Base-by-base conservation (phyloP, 148 eudicot genomes). In the Simmondsia chinensis region DNA sequence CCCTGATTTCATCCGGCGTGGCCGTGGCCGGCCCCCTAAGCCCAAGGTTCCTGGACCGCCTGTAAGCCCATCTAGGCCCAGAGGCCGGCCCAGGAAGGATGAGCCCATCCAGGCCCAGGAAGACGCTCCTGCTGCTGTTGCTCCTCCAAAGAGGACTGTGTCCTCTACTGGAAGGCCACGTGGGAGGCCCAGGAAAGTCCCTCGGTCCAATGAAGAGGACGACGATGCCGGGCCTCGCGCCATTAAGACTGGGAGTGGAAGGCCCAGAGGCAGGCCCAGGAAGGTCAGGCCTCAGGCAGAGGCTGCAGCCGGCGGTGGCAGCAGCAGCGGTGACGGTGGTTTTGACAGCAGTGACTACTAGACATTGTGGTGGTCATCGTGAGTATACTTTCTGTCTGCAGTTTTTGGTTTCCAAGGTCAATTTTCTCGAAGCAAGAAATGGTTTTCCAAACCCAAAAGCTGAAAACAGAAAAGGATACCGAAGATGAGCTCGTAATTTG, bases 11-110 rank as follows among this genome's bases (percentile, higher is more conserved):
- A 60, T 70, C 20, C 57, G 70, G 5, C 75, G 75, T 19, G 75
- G 75, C 5, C 61, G 75, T 20, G 75, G 75, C 19, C 43, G 75
- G 35, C 75, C 75, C 6, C 75, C 70, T 0, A 69, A 69, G 65
- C 47, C 74, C 35, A 70, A 59, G 56, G 66, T 56, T 15, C 57
- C 69, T 6, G 38, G 50, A 2, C 33, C 39, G 32, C 60, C 46
- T 21, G 18, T 27, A 24, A 50, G 54, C 30, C 21, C 64, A 43
- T 15, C 34, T 12, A 34, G 46, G 56, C 43, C 69, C 18, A 52
- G 55, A 10, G 64, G 60, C 18, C 30, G 73, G 13, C 69, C 69
- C 6, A 57, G 68, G 43, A 68, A 68, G 38, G 62, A 68, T 11
- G 63, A 56, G 40, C 37, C 11, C 39, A 51, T 49, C 9, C 10